Evolutionary conservation across 2,329 filamentous ascomycete species (phyloP).

Genomic region (Paramyrothecium roridum): DNA sequence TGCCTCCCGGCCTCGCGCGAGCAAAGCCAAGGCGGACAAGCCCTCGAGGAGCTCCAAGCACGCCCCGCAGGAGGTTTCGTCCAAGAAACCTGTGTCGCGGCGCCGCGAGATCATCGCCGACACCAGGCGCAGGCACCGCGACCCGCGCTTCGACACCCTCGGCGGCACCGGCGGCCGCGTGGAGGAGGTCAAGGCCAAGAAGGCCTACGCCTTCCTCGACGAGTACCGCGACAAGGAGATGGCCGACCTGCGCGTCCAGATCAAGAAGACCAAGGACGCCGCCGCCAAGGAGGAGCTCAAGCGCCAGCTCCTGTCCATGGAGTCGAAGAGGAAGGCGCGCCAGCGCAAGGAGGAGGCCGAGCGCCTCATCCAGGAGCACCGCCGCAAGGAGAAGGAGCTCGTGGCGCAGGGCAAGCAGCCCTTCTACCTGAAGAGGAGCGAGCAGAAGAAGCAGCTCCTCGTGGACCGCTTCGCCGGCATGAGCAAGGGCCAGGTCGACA

Average conservation of each 20-base stretch:
- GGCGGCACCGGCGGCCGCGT: conserved; percentile 37
- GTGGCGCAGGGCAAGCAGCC: conserved; percentile 87
- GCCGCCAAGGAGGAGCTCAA: conserved; percentile 67
- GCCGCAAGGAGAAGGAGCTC: conserved; percentile 77
- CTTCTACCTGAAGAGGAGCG: conserved; percentile 88
- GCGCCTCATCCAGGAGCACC: conserved; percentile 70
- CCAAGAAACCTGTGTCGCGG: conserved; percentile 79
- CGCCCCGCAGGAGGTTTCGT: conserved; percentile 78
- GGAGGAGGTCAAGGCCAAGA: conserved; percentile 58
- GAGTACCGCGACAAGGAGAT: conserved; percentile 86
- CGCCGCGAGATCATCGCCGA: conserved; percentile 67
- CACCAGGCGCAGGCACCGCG: conserved; percentile 61
- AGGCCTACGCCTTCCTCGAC: conserved; percentile 83
- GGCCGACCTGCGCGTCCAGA: conserved; percentile 63
- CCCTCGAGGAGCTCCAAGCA: conserved; percentile 68
- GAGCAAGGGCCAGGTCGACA: conserved; percentile 81
- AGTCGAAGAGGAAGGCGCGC: conserved; percentile 71
- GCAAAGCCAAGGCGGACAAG: conserved; percentile 25
- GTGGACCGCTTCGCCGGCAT: conserved; percentile 77
- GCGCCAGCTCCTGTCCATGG: conserved; percentile 71
- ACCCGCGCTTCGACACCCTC: conserved; percentile 83
- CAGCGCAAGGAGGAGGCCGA: conserved; percentile 67
- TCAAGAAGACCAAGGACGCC: conserved; percentile 64
- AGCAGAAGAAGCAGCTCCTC: conserved; percentile 83
- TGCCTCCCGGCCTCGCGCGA: conserved; percentile 22